Percentiles rank a stretch among this genome's conserved stretches.
Evolutionary conservation across 805 yeast species (phyloP).

Genomic region (Clavispora phyllophila): DNA sequence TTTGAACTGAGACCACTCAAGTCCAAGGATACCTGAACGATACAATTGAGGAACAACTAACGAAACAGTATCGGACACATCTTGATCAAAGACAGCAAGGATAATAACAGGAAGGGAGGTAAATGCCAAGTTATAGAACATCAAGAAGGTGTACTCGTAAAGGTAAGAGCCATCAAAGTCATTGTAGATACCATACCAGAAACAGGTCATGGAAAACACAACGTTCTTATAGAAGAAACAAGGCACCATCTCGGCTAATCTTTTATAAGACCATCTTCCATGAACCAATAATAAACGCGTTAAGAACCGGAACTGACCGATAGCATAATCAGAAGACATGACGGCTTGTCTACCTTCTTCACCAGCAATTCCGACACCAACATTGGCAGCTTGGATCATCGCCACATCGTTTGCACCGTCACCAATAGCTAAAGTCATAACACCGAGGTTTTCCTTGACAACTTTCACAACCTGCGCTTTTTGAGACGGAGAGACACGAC

Average conservation of each 20-base stretch:
- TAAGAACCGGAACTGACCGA: constrained; percentile 75
- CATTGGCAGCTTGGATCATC: constrained; percentile 84
- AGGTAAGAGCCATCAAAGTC: constrained; percentile 77
- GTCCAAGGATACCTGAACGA: constrained; percentile 64
- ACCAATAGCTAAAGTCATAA: constrained; percentile 84
- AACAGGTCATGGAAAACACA: constrained; percentile 65
- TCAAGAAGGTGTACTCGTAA: constrained; percentile 72
- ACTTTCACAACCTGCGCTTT: constrained; percentile 78
- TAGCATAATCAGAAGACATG: constrained; percentile 82
- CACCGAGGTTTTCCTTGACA: constrained; percentile 69
- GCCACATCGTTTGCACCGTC: constrained; percentile 90
- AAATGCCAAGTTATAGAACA: constrained; percentile 78
- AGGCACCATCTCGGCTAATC: constrained; percentile 81
- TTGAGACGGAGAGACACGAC: constrained; percentile 86
- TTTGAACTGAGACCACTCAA: constrained; percentile 65
- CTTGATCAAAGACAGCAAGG: constrained; percentile 77
- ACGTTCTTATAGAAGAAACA: constrained; percentile 76
- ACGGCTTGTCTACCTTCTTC: constrained; percentile 89
- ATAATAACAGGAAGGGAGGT: constrained; percentile 79
- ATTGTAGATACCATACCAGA: constrained; percentile 74
- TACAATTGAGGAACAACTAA: constrained; percentile 71
- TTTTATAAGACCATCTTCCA: constrained; percentile 83
- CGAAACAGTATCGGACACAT: constrained; percentile 65
- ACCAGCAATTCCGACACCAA: constrained; percentile 88
- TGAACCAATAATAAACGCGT: constrained; percentile 65